Conservation (phyloP, 2,329 filamentous ascomycete species). For the Talaromyces sp. region DNA sequence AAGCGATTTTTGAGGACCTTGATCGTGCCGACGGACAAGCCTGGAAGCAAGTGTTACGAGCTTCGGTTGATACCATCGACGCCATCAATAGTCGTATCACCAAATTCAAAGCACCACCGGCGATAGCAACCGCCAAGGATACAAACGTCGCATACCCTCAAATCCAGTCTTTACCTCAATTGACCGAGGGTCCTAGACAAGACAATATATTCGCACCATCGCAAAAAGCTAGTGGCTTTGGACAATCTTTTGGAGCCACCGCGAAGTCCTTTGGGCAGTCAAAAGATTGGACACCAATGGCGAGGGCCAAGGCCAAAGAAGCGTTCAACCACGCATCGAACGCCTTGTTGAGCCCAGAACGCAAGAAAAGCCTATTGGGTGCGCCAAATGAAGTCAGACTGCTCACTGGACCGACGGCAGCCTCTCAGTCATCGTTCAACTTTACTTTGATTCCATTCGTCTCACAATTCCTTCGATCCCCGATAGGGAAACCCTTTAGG, state of each 20-base stretch:
- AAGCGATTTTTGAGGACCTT: constrained; percentile 79
- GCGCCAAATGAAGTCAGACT: constrained; percentile 36
- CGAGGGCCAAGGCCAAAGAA: constrained; percentile 34
- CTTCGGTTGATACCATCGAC: constrained; percentile 66
- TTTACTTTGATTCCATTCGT: constrained; percentile 48
- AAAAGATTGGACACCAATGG: constrained; percentile 40
- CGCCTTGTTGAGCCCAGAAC: constrained; percentile 36
- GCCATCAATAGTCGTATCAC: constrained; percentile 64
- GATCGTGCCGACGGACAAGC: constrained; percentile 73
- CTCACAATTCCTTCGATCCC: constrained; percentile 45
- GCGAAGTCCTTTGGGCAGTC: constrained; percentile 45
- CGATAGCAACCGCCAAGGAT: constrained; percentile 40
- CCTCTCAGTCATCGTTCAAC: constrained; percentile 31
- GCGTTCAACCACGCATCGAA: constrained; percentile 36
- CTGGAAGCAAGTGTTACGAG: constrained; percentile 70
- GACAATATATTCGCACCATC: constrained; percentile 45
- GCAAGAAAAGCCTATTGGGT: constrained; percentile 34
- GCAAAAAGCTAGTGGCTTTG: constrained; percentile 33
- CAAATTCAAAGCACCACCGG: constrained; percentile 47
- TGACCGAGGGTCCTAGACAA: constrained; percentile 46
- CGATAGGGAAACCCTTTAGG: constrained; percentile 63
- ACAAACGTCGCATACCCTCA: constrained; percentile 24
- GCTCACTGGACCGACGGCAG: constrained; percentile 24
- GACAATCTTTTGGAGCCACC: constrained; percentile 39
- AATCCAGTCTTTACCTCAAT: constrained; percentile 46